These are phyloP conservation scores for Colletotrichum lindemuthianum DNA, from an alignment of 2,329 filamentous ascomycete genomes.

Conservation along the genomic window DNA sequence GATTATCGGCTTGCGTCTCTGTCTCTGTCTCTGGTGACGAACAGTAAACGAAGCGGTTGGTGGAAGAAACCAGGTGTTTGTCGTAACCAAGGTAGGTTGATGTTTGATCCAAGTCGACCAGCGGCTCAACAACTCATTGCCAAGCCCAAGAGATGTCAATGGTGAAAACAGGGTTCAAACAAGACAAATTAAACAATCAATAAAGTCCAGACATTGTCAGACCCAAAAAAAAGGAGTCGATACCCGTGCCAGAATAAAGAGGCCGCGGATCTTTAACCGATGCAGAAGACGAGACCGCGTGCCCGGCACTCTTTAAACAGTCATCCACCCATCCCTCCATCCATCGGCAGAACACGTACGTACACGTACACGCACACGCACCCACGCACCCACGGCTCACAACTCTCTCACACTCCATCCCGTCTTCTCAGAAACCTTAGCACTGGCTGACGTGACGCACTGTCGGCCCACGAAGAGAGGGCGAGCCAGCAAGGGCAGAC, in stretches of 20 bases:
- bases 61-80: background rate
- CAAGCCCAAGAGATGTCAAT: slow-evolving; percentile 24
- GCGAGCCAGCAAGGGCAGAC: too few relatives aligned
- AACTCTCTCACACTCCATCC: slow-evolving; percentile 6
- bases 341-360: background rate
- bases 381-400: background rate
- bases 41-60: background rate
- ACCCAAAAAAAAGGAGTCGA: slow-evolving; percentile 12
- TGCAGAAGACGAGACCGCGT: background rate
- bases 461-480: slow-evolving; percentile 10
- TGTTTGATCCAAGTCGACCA: slow-evolving; percentile 32
- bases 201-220: slow-evolving; percentile 23
- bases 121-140: slow-evolving; percentile 28
- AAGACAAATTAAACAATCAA: slow-evolving; percentile 32
- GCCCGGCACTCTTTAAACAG: slow-evolving; percentile 30
- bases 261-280: background rate
- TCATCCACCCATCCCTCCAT: background rate
- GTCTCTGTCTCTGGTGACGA: too few relatives aligned
- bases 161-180: slow-evolving; percentile 27
- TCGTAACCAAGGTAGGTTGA: background rate
- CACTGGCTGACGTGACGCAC: slow-evolving; percentile 30
- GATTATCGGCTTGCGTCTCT: too few relatives aligned
- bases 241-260: slow-evolving; percentile 13
- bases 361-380: background rate
- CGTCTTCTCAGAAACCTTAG: slow-evolving; percentile 23